phyloP scores from a whole-genome alignment of 257 asterid species.

The Solanum stenotomum region DNA sequence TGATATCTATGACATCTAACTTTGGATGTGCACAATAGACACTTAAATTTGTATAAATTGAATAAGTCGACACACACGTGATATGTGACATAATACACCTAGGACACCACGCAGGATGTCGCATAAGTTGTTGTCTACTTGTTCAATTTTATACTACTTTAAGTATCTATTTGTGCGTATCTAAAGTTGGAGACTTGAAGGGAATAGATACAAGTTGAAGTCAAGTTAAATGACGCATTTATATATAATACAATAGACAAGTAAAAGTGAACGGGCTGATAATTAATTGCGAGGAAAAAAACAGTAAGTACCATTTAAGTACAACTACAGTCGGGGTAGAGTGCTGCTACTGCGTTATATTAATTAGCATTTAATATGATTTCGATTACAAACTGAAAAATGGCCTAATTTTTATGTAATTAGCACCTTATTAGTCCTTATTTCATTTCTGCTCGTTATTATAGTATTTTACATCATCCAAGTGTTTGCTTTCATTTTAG shows the following conservation, averaged over 20 bases:
- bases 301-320: background rate
- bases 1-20: no score
- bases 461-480: background rate
- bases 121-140: no score
- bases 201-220: background rate
- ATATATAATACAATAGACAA: no score
- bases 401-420: background rate
- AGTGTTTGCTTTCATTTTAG: background rate
- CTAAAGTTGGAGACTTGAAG: background rate
- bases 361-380: background rate
- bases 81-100: background rate
- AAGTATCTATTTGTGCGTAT: background rate
- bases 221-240: background rate
- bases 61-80: background rate
- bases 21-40: background rate
- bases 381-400: background rate
- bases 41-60: background rate
- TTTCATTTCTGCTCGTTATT: background rate
- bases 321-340: background rate
- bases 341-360: background rate
- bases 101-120: background rate
- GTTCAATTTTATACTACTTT: background rate
- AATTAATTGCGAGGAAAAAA: background rate
- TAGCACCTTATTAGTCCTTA: background rate
- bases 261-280: background rate